Percentiles rank a stretch among this genome's conserved stretches.
These are phyloP conservation scores for Ceratobasidium sp. DNA, from an alignment of 1,284 basidiomycete genomes.

Conservation along the genomic window DNA sequence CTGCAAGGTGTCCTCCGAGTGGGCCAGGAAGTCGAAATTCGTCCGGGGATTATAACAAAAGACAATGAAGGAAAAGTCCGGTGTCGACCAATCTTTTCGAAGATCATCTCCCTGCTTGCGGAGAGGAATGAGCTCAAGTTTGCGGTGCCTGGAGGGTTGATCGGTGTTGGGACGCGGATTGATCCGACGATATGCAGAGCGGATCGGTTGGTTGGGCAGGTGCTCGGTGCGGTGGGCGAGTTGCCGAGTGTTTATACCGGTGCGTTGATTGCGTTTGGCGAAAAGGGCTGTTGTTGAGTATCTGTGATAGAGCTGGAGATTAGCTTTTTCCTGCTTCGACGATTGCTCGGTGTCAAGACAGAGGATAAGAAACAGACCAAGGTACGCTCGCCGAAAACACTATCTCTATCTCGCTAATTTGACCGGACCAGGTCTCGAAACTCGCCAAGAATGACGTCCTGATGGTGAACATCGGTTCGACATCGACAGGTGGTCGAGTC, in stretches of 20 bases:
- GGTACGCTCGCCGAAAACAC: constrained; percentile 55
- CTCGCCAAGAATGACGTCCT: constrained; percentile 93
- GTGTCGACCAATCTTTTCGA: constrained; percentile 95
- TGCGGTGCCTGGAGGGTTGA: constrained; percentile 96
- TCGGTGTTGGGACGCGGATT: constrained; percentile 97
- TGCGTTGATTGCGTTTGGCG: constrained; percentile 60
- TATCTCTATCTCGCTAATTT: too few species aligned
- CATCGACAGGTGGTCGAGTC: constrained; percentile 93
- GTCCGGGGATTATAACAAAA: constrained; percentile 97
- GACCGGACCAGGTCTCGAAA: constrained; percentile 76
- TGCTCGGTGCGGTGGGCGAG: constrained; percentile 93
- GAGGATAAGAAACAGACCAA: constrained; percentile 99
- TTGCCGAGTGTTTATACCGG: constrained; percentile 94
- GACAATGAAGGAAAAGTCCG: constrained; percentile 90
- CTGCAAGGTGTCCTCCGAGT: constrained; percentile 91
- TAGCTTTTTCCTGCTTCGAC: constrained; percentile 90
- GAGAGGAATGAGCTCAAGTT: constrained; percentile 96
- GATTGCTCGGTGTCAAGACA: constrained; percentile 96
- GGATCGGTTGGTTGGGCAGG: constrained; percentile 96
- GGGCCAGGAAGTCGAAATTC: constrained; percentile 96
- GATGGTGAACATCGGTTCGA: constrained; percentile 94
- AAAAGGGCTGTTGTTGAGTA: too few species aligned
- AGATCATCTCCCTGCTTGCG: constrained; percentile 91
- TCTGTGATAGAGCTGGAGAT: too few species aligned
- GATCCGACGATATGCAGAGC: constrained; percentile 97